Evolutionary conservation across 2,329 filamentous ascomycete species (phyloP).

Genomic region (Venturia pyrina): DNA sequence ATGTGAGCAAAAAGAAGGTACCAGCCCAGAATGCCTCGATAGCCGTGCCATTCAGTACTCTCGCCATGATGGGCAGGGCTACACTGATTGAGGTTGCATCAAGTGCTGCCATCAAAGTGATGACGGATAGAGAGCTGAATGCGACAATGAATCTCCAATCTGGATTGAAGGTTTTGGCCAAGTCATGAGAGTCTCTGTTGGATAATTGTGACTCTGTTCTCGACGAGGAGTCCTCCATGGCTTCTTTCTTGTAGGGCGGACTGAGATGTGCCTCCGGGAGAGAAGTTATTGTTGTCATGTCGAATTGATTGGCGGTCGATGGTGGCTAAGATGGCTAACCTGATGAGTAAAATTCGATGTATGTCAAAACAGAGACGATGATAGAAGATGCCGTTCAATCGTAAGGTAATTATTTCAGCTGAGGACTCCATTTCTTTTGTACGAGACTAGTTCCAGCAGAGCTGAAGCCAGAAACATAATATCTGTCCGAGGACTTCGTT

Average conservation of each 20-base stretch:
- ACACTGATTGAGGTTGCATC: constrained; percentile 58
- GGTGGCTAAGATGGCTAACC: not conserved
- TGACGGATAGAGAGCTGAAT: constrained; percentile 41
- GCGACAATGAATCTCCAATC: constrained; percentile 33
- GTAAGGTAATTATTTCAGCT: not conserved
- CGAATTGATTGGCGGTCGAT: not conserved
- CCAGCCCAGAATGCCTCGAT: constrained; percentile 35
- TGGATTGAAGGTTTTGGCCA: constrained; percentile 17
- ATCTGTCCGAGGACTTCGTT: not conserved
- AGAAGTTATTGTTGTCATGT: not conserved
- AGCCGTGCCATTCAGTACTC: constrained; percentile 24
- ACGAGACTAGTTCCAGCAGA: not conserved
- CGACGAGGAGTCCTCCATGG: not conserved
- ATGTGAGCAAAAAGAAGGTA: constrained; percentile 30
- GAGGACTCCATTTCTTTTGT: not conserved
- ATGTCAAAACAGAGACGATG: not conserved
- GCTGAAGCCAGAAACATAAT: not conserved
- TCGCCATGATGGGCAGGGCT: constrained; percentile 38
- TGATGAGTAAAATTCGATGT: not conserved
- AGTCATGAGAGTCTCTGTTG: not conserved
- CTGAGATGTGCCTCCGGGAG: not conserved
- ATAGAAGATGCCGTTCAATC: not conserved
- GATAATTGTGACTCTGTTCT: constrained; percentile 6
- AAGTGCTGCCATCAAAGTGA: constrained; percentile 50
- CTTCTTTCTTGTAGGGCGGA: not conserved